Evolutionary conservation across 495 filamentous ascomycete genomes (phyloP).

Genomic region (Xylaria flabelliformis): DNA sequence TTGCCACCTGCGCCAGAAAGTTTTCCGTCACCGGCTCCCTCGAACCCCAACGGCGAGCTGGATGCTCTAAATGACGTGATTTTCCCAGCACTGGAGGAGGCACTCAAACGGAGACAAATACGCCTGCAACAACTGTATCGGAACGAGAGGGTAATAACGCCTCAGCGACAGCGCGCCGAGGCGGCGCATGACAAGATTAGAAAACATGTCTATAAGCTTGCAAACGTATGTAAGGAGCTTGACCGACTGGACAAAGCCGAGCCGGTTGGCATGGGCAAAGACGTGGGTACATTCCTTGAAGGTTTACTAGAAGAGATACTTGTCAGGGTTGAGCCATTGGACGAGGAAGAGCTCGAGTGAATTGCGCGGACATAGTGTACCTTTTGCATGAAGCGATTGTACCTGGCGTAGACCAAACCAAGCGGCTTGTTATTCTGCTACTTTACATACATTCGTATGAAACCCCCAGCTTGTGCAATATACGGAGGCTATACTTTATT

Average conservation of each 20-base stretch:
- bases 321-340: constrained; percentile 85
- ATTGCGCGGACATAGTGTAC: neutral
- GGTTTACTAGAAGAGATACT: constrained; percentile 93
- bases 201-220: constrained; percentile 76
- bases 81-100: constrained; percentile 87
- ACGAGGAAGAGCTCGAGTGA: constrained; percentile 63
- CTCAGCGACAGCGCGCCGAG: constrained; percentile 66
- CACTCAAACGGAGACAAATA: constrained; percentile 78
- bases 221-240: constrained; percentile 80
- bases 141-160: constrained; percentile 50
- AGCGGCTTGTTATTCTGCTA: constrained; percentile 4
- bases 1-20: constrained; percentile 36
- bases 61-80: constrained; percentile 81
- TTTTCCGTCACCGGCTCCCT: constrained; percentile 54
- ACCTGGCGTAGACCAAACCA: constrained; percentile 4
- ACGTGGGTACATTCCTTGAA: constrained; percentile 85
- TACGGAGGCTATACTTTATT: neutral
- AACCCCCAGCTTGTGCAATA: neutral
- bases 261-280: constrained; percentile 89
- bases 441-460: neutral
- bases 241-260: constrained; percentile 82
- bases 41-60: constrained; percentile 55
- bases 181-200: constrained; percentile 83
- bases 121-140: constrained; percentile 63
- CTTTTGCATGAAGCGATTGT: neutral